Evolutionary conservation across 352 stramenopile species (phyloP).

Genomic region (Globisporangium polare): DNA sequence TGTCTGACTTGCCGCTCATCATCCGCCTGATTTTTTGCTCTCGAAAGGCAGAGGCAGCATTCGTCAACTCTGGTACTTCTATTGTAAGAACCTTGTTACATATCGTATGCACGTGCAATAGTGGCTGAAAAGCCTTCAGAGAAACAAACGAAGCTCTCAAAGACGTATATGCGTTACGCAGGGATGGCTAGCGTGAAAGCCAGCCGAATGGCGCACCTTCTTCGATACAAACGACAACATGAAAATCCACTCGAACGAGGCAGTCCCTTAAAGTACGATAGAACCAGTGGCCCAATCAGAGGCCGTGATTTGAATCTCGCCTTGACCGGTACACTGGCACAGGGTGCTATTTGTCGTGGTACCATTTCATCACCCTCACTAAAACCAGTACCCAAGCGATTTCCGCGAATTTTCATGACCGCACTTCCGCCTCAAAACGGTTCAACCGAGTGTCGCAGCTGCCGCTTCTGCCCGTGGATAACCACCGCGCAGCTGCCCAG

Average conservation of each 20-base stretch:
- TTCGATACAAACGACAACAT: constrained; percentile 6
- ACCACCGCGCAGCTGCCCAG: not conserved
- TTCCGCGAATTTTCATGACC: not conserved
- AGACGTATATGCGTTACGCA: not conserved
- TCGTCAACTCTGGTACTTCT: not conserved
- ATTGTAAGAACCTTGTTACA: not conserved
- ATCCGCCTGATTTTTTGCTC: not conserved
- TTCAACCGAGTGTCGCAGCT: not conserved
- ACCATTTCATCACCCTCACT: not conserved
- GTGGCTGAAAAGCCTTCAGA: not conserved
- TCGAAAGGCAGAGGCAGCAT: not conserved
- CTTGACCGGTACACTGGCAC: not conserved
- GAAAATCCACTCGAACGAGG: constrained; percentile 4
- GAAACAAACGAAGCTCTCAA: not conserved
- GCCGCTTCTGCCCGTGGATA: not conserved
- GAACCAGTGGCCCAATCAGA: not conserved
- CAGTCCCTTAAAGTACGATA: not conserved
- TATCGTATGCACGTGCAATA: not conserved
- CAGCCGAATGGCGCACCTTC: not conserved
- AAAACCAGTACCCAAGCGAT: not conserved
- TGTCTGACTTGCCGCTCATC: constrained; percentile 1
- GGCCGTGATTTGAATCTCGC: not conserved
- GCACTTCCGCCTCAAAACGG: not conserved
- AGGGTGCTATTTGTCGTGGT: not conserved
- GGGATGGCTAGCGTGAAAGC: not conserved